phyloP scores from a whole-genome alignment of 768 basidiomycete species.

The Fistulinella prunicolor region DNA sequence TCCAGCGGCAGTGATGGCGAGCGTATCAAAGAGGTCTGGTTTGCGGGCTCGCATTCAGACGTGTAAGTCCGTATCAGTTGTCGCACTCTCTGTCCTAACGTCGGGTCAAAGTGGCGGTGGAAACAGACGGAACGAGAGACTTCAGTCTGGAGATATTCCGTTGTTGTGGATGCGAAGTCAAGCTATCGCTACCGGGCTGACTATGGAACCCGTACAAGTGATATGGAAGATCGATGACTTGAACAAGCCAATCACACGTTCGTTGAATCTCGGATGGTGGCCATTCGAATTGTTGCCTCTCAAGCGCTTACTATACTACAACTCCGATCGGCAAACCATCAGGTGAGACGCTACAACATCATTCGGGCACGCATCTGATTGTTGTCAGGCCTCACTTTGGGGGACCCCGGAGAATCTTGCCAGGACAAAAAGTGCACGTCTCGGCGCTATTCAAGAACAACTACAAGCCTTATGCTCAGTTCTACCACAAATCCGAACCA shows the following conservation, averaged over 20 bases:
- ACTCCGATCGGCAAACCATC: constrained; percentile 21
- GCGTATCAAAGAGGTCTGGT: constrained; percentile 42
- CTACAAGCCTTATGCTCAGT: constrained; percentile 25
- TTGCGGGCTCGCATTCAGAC: constrained; percentile 39
- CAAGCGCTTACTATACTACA: constrained; percentile 28
- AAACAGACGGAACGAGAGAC: constrained; percentile 25
- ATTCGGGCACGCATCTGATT: constrained; percentile 1
- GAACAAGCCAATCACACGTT: constrained; percentile 19
- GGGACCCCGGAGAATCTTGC: constrained; percentile 23
- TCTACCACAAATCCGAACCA: constrained; percentile 17
- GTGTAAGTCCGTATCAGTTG: constrained; percentile 25
- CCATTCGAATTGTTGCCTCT: constrained; percentile 23
- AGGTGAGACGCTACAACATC: constrained; percentile 8
- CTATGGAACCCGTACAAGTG: constrained; percentile 22
- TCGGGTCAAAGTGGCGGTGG: constrained; percentile 25
- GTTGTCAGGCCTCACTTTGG: constrained; percentile 26
- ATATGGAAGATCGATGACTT: constrained; percentile 31
- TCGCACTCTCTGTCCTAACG: constrained; percentile 1
- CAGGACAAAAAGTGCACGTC: constrained; percentile 32
- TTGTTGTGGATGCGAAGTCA: constrained; percentile 33
- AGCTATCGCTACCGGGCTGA: constrained; percentile 24
- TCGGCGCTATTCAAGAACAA: constrained; percentile 30
- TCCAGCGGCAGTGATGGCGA: constrained; percentile 11
- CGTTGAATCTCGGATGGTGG: constrained; percentile 23
- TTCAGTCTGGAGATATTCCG: constrained; percentile 30